Evolutionary conservation across 208 protist genomes (phyloP).

Genomic region (Plasmodiophora brassicae): DNA sequence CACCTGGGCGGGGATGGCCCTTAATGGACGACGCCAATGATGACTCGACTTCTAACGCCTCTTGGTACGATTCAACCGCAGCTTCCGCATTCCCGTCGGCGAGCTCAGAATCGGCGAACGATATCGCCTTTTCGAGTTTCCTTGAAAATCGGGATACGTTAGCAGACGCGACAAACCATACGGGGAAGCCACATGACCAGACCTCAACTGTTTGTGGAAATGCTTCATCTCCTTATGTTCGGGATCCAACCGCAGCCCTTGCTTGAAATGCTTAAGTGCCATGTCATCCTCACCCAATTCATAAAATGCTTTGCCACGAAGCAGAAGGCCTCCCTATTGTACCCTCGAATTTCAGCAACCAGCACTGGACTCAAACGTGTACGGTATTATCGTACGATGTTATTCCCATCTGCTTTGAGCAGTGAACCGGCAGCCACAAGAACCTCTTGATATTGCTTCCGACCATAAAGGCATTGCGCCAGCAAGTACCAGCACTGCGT

Average conservation of each 20-base stretch:
- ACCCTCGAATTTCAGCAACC: neutral
- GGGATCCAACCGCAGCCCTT: neutral
- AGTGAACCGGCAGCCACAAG: neutral
- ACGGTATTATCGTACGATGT: neutral
- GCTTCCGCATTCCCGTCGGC: too few species aligned
- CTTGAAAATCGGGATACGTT: too few species aligned
- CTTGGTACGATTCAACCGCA: too few species aligned
- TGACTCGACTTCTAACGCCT: too few species aligned
- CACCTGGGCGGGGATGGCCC: neutral
- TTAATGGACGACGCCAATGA: too few species aligned
- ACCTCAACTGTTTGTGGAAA: neutral
- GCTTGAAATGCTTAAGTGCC: neutral
- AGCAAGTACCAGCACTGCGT: too few species aligned
- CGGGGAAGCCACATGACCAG: too few species aligned
- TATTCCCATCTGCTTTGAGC: neutral
- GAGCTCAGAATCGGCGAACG: too few species aligned
- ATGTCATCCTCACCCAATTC: neutral
- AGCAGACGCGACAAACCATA: too few species aligned
- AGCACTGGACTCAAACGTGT: neutral
- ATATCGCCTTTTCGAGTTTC: too few species aligned
- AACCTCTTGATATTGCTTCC: neutral
- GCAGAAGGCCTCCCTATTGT: neutral
- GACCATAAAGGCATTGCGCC: neutral
- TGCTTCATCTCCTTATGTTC: neutral
- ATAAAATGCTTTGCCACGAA: neutral